phyloP scores from a whole-genome alignment of 2,329 filamentous ascomycete species.

The Zopfia rhizophila region DNA sequence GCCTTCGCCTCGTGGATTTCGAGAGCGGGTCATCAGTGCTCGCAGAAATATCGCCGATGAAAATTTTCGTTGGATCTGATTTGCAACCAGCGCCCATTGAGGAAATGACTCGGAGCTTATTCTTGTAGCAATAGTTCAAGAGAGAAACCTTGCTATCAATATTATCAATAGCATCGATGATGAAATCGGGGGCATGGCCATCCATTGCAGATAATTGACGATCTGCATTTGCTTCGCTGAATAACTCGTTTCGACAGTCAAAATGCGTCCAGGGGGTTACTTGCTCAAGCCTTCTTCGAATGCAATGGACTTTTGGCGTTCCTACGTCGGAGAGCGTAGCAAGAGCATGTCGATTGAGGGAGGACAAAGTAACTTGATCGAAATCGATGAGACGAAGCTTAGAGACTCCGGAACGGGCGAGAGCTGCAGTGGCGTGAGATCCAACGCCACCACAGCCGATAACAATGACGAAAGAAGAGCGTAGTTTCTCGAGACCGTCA shows the following conservation, averaged over 20 bases:
- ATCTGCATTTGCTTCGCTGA: slow-evolving; percentile 73
- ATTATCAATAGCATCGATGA: slow-evolving; percentile 99
- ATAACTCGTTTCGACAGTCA: slow-evolving; percentile 86
- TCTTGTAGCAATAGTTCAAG: slow-evolving; percentile 84
- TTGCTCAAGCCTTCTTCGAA: slow-evolving; percentile 81
- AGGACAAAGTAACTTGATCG: slow-evolving; percentile 95
- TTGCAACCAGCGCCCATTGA: slow-evolving; percentile 98
- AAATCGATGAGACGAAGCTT: slow-evolving; percentile 92
- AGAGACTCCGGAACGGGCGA: slow-evolving; percentile 90
- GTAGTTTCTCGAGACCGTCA: slow-evolving; percentile 81
- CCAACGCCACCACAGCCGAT: slow-evolving; percentile 96
- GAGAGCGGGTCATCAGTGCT: slow-evolving; percentile 92
- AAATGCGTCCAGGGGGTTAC: slow-evolving; percentile 93
- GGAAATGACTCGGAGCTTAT: slow-evolving; percentile 84
- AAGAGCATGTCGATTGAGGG: slow-evolving; percentile 93
- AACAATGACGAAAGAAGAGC: slow-evolving; percentile 84
- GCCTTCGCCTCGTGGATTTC: slow-evolving; percentile 79
- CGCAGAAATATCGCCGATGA: slow-evolving; percentile 88
- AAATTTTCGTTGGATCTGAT: slow-evolving; percentile 82
- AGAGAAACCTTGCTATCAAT: slow-evolving; percentile 96
- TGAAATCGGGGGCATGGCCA: slow-evolving; percentile 77
- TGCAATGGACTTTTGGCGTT: slow-evolving; percentile 87
- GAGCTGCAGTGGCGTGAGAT: slow-evolving; percentile 86
- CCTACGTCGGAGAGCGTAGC: slow-evolving; percentile 95
- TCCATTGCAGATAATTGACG: slow-evolving; percentile 74